A percentile compares a stretch with the other conserved stretches of the same genome.
Conservation (phyloP, 495 filamentous ascomycete genomes). For the Penicillium longicatenatum region DNA sequence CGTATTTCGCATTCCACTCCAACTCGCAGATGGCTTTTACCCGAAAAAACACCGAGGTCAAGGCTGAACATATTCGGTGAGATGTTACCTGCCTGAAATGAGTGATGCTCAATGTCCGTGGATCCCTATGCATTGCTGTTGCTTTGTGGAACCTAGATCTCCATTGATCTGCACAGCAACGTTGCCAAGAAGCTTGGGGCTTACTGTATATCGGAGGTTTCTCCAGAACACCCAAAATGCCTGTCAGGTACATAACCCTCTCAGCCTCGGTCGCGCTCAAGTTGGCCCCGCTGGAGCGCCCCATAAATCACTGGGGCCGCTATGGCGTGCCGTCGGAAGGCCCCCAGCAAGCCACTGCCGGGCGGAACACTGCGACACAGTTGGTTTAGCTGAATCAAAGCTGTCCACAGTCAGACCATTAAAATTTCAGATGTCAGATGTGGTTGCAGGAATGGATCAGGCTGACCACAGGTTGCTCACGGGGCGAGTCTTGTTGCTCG, state of each 20-base stretch:
- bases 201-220: neutral
- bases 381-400: constrained; percentile 46
- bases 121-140: neutral
- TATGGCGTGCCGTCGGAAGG: constrained; percentile 41
- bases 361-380: constrained; percentile 41
- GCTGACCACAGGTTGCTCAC: neutral
- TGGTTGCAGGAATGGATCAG: constrained; percentile 43
- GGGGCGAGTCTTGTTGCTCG: too few species aligned
- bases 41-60: constrained; percentile 42
- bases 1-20: constrained; percentile 20
- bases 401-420: constrained; percentile 41
- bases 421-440: constrained; percentile 38
- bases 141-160: neutral
- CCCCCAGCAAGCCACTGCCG: constrained; percentile 42
- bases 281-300: neutral
- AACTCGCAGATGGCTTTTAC: constrained; percentile 21
- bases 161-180: neutral
- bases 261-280: neutral
- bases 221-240: neutral
- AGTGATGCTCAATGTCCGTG: neutral
- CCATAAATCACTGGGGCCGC: constrained; percentile 33
- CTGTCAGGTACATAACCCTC: neutral
- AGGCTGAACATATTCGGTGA: constrained; percentile 44
- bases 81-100: constrained; percentile 36
- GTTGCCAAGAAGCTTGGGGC: neutral